Base-by-base conservation (phyloP, 192 early-diverging fungal genomes). In the Coemansia sp. region DNA sequence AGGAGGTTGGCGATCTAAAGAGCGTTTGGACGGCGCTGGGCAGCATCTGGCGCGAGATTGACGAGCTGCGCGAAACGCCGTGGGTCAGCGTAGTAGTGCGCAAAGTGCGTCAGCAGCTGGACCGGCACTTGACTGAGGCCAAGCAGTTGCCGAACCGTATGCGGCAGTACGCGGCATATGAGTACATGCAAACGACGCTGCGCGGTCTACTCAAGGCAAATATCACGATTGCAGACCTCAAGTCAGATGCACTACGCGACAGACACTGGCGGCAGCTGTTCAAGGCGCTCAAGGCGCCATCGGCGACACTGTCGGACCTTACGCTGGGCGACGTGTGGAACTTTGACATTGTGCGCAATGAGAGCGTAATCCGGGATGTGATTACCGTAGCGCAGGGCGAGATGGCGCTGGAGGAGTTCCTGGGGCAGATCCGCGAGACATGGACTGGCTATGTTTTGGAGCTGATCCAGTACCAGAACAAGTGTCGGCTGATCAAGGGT, bases 371-470 rank as follows among this genome's bases (percentile, higher is more conserved):
- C 27, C 87, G 86, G 52, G 95, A 97, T 15, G 87, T 97, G 34
- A 87, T 98, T 39, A 83, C 87, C 4, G 87, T 90, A 46, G 98
- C 98, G 6, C 92, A 97, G 69, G 98, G 98, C 60, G 98, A 99
- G 82, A 98, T 99, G 96, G 98, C 94, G 11, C 78, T 99, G 55
- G 98, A 99, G 80, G 93, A 96, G 77, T 99, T 95, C 82, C 82
- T 99, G 77, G 88, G 86, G 54, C 92, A 95, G 78, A 79, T 88
- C 45, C 83, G 86, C 65, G 93, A 95, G 66, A 92, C 89, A 0
- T 99, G 98, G 98, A 85, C 86, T 19, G 86, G 82, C 43, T 98
- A 96, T 65, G 82, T 87, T 13, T 69, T 99, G 37, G 98, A 99
- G 65, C 85, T 99, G 18, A 90, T 97, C 42, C 89, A 90, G 39